phyloP scores from a whole-genome alignment of 2,329 filamentous ascomycete genomes.

The Clarireedia homoeocarpa region DNA sequence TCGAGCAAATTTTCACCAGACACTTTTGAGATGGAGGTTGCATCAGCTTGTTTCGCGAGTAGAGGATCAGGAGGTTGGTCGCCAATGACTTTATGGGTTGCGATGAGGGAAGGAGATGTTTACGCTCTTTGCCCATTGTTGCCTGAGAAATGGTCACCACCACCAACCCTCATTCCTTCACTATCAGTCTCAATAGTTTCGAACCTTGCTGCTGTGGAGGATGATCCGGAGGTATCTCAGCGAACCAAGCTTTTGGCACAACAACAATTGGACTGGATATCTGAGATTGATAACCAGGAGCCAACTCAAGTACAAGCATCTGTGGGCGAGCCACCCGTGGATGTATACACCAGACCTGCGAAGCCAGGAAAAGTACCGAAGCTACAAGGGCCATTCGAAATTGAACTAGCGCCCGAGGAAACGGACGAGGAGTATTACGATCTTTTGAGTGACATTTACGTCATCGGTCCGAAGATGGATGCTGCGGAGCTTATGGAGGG shows the following conservation, averaged over 20 bases:
- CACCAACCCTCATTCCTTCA: slow-evolving; percentile 69
- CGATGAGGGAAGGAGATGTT: slow-evolving; percentile 89
- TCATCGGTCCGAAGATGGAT: slow-evolving; percentile 55
- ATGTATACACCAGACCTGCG: slow-evolving; percentile 49
- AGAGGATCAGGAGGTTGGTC: slow-evolving; percentile 76
- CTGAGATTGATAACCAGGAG: slow-evolving; percentile 56
- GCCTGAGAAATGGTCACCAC: slow-evolving; percentile 76
- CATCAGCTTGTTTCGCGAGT: slow-evolving; percentile 71
- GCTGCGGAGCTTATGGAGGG: slow-evolving; percentile 53
- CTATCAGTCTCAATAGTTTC: slow-evolving; percentile 76
- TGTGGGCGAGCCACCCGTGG: slow-evolving; percentile 41
- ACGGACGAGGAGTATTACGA: slow-evolving; percentile 46
- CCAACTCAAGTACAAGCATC: slow-evolving; percentile 45
- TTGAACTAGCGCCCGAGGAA: slow-evolving; percentile 41
- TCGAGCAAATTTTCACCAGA: slow-evolving; percentile 84
- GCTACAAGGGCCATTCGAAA: slow-evolving; percentile 54
- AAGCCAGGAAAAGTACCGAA: slow-evolving; percentile 51
- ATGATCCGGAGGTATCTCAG: slow-evolving; percentile 46
- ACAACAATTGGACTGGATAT: slow-evolving; percentile 61
- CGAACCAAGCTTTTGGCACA: slow-evolving; percentile 50
- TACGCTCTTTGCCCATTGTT: slow-evolving; percentile 90
- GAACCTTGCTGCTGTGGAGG: slow-evolving; percentile 56
- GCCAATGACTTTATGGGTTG: slow-evolving; percentile 91
- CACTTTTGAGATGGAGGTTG: slow-evolving; percentile 87
- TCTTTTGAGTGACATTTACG: slow-evolving; percentile 52